phyloP scores from a whole-genome alignment of 2,329 filamentous ascomycete genomes.

The Bipolaris sorokiniana region DNA sequence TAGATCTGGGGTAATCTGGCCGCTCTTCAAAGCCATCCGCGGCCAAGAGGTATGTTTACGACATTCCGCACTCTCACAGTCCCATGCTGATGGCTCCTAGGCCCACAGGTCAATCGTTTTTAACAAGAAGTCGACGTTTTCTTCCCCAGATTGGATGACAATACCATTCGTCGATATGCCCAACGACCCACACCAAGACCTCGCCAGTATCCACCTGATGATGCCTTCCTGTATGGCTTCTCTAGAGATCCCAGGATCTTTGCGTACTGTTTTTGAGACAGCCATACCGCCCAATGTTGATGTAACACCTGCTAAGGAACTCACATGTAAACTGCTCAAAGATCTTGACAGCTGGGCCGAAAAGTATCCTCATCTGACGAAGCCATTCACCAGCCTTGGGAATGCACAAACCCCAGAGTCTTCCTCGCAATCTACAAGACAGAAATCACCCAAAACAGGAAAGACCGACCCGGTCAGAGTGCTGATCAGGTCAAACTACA shows the following conservation, averaged over 20 bases:
- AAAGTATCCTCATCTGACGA: neutral
- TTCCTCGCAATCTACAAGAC: neutral
- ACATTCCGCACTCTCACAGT: rapidly evolving
- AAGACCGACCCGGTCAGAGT: neutral
- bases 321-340: slow-evolving; percentile 23
- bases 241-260: slow-evolving; percentile 21
- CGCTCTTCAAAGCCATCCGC: slow-evolving; percentile 40
- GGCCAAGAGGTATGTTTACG: slow-evolving; percentile 34
- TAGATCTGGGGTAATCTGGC: slow-evolving; percentile 28
- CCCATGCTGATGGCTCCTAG: slow-evolving; percentile 23
- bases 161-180: slow-evolving; percentile 33
- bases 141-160: slow-evolving; percentile 38
- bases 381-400: neutral
- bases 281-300: slow-evolving; percentile 22
- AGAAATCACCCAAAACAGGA: neutral
- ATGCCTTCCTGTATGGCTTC: slow-evolving; percentile 33
- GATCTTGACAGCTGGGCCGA: slow-evolving; percentile 17
- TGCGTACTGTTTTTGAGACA: slow-evolving; percentile 29
- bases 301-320: slow-evolving; percentile 17
- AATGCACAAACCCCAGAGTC: neutral
- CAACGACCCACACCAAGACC: slow-evolving; percentile 34
- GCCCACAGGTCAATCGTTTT: slow-evolving; percentile 35
- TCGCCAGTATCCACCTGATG: slow-evolving; percentile 36
- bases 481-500: slow-evolving; percentile 13
- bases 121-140: slow-evolving; percentile 37